Conservation (phyloP, 768 basidiomycete species). For the Suillus americanus region DNA sequence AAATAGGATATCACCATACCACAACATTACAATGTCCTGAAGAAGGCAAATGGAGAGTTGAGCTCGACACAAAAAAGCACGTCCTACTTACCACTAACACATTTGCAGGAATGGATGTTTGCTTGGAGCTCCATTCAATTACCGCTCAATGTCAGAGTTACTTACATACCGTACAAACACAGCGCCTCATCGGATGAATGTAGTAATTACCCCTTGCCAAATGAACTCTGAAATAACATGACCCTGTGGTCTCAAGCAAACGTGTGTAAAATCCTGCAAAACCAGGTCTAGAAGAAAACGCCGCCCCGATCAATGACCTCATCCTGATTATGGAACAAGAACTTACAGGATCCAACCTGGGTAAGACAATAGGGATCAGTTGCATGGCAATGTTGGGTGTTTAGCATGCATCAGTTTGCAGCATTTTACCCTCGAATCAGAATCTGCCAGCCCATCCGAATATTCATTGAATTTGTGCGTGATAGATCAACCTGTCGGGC, state of each 20-base stretch:
- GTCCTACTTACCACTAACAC: not conserved
- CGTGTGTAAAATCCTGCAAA: slow-evolving; percentile 1
- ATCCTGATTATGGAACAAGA: not conserved
- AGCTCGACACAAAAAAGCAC: not conserved
- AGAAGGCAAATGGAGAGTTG: not conserved
- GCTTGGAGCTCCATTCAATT: not conserved
- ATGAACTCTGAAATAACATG: not conserved
- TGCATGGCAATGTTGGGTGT: not conserved
- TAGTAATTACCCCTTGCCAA: not conserved
- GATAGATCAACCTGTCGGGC: too few relatives aligned
- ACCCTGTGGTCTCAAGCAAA: not conserved
- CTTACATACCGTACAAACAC: not conserved
- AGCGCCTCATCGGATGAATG: not conserved
- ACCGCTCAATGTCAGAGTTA: slow-evolving; percentile 1
- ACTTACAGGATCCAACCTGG: not conserved
- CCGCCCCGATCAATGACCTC: not conserved
- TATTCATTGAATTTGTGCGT: not conserved
- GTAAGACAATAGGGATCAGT: not conserved
- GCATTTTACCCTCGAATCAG: not conserved
- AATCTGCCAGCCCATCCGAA: not conserved
- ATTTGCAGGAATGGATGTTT: not conserved
- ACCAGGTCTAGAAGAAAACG: not conserved
- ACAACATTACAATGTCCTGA: too few relatives aligned
- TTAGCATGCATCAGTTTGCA: not conserved
- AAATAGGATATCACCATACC: not conserved